Evolutionary conservation across 495 filamentous ascomycete genomes (phyloP).

Genomic region (Platismatia glauca): DNA sequence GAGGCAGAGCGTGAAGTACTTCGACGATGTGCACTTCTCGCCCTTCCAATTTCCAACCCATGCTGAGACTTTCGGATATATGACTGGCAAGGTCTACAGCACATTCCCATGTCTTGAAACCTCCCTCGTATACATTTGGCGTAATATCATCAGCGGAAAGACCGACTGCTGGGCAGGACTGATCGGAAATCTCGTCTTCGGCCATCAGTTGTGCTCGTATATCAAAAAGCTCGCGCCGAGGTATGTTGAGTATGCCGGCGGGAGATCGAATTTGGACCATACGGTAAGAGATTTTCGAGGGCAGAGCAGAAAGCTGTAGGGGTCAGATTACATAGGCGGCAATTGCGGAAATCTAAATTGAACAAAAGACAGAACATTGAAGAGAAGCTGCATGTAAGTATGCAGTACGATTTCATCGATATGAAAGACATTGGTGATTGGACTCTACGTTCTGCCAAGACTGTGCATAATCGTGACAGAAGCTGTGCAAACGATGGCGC

Average conservation of each 20-base stretch:
- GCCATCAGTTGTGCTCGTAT: conserved; percentile 90
- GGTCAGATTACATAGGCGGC: not conserved
- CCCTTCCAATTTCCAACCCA: conserved; percentile 27
- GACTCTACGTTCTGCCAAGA: not conserved
- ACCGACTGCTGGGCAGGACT: conserved; percentile 12
- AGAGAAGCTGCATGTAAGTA: not conserved
- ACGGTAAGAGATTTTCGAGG: conserved; percentile 28
- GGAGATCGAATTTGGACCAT: not conserved
- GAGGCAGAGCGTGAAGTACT: conserved; percentile 39
- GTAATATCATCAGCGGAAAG: conserved; percentile 57
- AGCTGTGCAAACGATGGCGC: not conserved
- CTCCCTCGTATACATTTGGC: conserved; percentile 89
- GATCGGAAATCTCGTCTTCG: conserved; percentile 51
- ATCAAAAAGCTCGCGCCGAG: conserved; percentile 86
- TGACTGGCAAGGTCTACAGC: conserved; percentile 76
- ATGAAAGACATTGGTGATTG: not conserved
- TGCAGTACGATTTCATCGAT: not conserved
- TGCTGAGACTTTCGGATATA: conserved; percentile 31
- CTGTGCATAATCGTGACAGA: not conserved
- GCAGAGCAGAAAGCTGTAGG: conserved; percentile 41
- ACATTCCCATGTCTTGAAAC: conserved; percentile 99
- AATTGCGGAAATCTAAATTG: not conserved
- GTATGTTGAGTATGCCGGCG: conserved; percentile 37
- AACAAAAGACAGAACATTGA: not conserved
- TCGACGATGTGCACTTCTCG: conserved; percentile 58